Base-by-base conservation (phyloP, 441 rosid genomes). In the Arabidopsis lyrata region DNA sequence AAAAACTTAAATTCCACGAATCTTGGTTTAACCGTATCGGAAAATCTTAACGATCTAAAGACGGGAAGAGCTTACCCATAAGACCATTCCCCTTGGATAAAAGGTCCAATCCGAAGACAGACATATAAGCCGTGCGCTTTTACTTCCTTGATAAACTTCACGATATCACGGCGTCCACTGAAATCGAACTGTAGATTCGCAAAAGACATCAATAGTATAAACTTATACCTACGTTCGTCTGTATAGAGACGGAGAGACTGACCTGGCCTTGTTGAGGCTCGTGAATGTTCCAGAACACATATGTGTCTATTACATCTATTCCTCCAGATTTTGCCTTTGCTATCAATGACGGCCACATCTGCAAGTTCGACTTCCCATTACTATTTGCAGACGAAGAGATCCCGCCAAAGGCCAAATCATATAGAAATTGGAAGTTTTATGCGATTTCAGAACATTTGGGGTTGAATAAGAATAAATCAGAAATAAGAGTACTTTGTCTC, bases 311-410 rank as follows among this genome's bases (percentile, higher is more conserved):
- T 42, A 87, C 89, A 68, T 87, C 86, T n/a, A 87, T 52, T 49
- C 91, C 86, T 72, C 91, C 86, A 42, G 53, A 82, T 74, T 81
- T 84, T 16, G 91, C 88, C 47, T 84, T 85, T 10, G 81, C 78
- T 41, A 87, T 81, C 66, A 87, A 48, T 49, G 83, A 81, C 35
- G 86, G 82, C 91, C 91, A 87, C 91, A 84, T 85, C 91, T 87
- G 63, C 78, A 27, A 39, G 20, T 76, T 69, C 52, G 24, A 53
- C 35, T 52, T 27, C 74, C 74, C 68, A 60, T 75, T 60, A 75
- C 1, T 50, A 48, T 66, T 57, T 38, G 31, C n/a, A 53, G 57
- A 62, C 22, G 77, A 64, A 16, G 39, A 36, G 45, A 20, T 42
- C 69, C 69, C 74, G 69, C 78, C 74, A 75, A 22, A 2, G 2